Evolutionary conservation across 1,284 basidiomycete genomes (phyloP).

Genomic region (Malassezia sp.): DNA sequence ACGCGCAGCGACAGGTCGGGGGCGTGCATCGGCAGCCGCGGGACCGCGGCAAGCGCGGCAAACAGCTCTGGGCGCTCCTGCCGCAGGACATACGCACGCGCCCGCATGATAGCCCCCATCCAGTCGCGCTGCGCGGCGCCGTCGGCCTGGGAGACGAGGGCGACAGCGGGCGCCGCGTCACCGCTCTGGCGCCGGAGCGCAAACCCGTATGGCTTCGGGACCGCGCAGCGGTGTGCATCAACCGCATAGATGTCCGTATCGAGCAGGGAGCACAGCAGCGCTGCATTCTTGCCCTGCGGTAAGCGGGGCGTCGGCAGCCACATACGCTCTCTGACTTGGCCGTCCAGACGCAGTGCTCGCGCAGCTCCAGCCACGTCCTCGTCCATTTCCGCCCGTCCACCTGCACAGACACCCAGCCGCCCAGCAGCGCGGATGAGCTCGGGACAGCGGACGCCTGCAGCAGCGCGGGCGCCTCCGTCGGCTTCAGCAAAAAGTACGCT

Average conservation of each 20-base stretch:
- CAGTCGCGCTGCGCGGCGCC: conserved; percentile 39
- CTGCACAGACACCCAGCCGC: conserved; percentile 39
- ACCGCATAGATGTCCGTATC: conserved; percentile 39
- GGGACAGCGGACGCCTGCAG: conserved; percentile 31
- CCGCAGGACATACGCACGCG: conserved; percentile 38
- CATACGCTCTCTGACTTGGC: conserved; percentile 38
- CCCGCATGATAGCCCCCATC: conserved; percentile 35
- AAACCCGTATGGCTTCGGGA: conserved; percentile 37
- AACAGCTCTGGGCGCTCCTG: conserved; percentile 40
- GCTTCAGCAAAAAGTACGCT: conserved; percentile 38
- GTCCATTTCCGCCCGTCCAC: conserved; percentile 37
- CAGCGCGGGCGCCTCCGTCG: conserved; percentile 31
- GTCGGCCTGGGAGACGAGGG: conserved; percentile 38
- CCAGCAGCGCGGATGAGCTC: conserved; percentile 26
- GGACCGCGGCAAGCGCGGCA: neutral
- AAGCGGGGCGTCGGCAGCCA: too few relatives aligned
- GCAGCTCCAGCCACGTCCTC: conserved; percentile 43
- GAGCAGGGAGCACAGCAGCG: conserved; percentile 31
- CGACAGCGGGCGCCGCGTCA: conserved; percentile 24
- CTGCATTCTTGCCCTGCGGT: conserved; percentile 34
- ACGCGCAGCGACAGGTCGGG: neutral
- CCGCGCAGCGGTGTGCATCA: conserved; percentile 23
- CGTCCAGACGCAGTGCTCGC: conserved; percentile 37
- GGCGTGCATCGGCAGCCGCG: neutral
- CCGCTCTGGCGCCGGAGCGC: conserved; percentile 32